These are phyloP conservation scores for Coprinopsis cinerea DNA, from an alignment of 768 basidiomycete genomes.

Conservation along the genomic window DNA sequence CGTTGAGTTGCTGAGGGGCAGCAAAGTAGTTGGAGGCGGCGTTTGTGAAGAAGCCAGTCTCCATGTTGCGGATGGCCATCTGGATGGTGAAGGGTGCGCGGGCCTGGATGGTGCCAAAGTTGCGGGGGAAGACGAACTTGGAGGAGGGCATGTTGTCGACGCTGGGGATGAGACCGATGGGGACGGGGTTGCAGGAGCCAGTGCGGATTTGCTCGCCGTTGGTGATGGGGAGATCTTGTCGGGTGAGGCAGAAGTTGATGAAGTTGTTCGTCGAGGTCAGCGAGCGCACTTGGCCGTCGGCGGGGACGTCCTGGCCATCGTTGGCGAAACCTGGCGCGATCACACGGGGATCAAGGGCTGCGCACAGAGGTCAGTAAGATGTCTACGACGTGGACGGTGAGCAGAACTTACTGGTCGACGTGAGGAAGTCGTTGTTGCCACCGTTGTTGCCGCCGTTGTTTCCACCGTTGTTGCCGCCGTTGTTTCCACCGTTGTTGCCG, in stretches of 20 bases:
- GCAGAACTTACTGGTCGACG: conserved; percentile 27
- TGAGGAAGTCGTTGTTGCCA: conserved; percentile 26
- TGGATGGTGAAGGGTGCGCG: conserved; percentile 39
- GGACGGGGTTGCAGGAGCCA: conserved; percentile 50
- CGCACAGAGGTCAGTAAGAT: conserved; percentile 4
- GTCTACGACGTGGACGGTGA: neutral
- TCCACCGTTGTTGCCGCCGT: conserved; percentile 6
- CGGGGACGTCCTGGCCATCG: conserved; percentile 37
- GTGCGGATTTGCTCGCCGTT: conserved; percentile 41
- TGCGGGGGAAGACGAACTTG: conserved; percentile 40
- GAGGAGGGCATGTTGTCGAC: conserved; percentile 38
- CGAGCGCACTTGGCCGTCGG: conserved; percentile 43
- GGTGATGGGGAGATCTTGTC: conserved; percentile 41
- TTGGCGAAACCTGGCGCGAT: conserved; percentile 35
- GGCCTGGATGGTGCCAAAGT: conserved; percentile 33
- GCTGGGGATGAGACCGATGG: conserved; percentile 44
- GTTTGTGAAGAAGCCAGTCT: conserved; percentile 47
- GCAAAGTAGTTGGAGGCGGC: conserved; percentile 43
- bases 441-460: conserved; percentile 9
- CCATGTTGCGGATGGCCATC: conserved; percentile 30
- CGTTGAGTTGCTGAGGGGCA: conserved; percentile 46
- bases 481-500: conserved; percentile 8
- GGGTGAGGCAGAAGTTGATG: conserved; percentile 49
- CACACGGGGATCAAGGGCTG: conserved; percentile 36
- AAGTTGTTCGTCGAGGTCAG: conserved; percentile 59